A percentile compares a stretch with the other conserved stretches of the same genome.
Conservation (phyloP, 176 grass and related monocot genomes). For the Juncus inflexus region DNA sequence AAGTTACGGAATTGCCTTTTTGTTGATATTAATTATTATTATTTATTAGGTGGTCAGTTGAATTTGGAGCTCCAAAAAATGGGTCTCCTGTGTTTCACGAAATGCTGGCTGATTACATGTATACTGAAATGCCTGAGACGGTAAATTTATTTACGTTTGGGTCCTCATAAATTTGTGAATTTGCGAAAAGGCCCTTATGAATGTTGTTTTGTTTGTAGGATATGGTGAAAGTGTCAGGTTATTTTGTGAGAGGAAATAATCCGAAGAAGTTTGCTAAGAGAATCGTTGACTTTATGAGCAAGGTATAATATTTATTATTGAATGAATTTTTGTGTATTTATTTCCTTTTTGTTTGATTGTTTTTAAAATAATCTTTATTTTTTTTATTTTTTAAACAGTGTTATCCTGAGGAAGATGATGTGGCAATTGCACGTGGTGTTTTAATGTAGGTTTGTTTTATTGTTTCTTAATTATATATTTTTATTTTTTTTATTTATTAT, state of each 20-base stretch:
- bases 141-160: constrained; percentile 37
- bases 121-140: constrained; percentile 86
- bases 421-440: constrained; percentile 81
- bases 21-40: background rate
- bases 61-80: constrained; percentile 65
- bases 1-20: background rate
- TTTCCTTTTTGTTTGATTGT: background rate
- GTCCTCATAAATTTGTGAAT: background rate
- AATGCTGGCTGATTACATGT: constrained; percentile 92
- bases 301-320: constrained; percentile 45
- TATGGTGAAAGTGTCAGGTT: constrained; percentile 87
- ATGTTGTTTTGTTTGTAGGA: constrained; percentile 51
- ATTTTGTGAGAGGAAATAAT: constrained; percentile 92
- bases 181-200: background rate
- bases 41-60: constrained; percentile 72
- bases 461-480: background rate
- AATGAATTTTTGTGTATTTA: background rate
- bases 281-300: constrained; percentile 92
- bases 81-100: constrained; percentile 84
- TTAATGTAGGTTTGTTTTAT: constrained; percentile 57
- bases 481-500: constrained; percentile 9
- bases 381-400: constrained; percentile 45
- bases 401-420: constrained; percentile 96
- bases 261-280: constrained; percentile 84
- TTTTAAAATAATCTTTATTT: constrained; percentile 20